Base-by-base conservation (phyloP, 495 filamentous ascomycete genomes). In the Penicillium chermesinum region DNA sequence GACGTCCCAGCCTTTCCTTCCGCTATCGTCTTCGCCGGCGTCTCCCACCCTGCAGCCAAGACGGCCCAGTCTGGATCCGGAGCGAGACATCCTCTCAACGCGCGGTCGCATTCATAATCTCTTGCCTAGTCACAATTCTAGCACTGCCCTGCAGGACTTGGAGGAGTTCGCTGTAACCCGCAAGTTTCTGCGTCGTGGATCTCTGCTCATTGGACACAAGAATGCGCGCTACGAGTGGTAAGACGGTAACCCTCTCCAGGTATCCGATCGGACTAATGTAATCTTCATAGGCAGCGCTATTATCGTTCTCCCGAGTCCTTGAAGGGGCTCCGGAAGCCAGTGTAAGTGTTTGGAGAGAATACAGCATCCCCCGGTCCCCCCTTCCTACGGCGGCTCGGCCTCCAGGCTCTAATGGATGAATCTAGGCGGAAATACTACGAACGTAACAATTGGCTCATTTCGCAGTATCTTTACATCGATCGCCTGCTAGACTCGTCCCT, bases 401-500 rank as follows among this genome's bases (percentile, higher is more conserved):
- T 19, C 14, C 39, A 13, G 30, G n/a, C 35, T 1, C 38, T 42
- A 7, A 22, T 46, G 7, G n/a, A 7, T 0, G 17, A 2, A 33
- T 19, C 12, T 15, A 72, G 69, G 16, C 84, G 89, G 15, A 50
- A 84, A 60, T 95, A 93, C 67, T 91, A 96, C 62, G 83, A 90
- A 63, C 79, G 85, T 5, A 89, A 78, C 56, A 96, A 96, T 62
- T 76, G 75, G 44, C 67, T 96, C 8, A 80, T 96, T 41, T 85
- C 89, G 47, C 86, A 89, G 54, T 96, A 95, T 62, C 75, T 88
- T 39, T 95, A 91, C 58, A 94, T 95, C 53, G 90, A 96, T 64
- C 78, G 85, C n/a, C 69, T 96, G 15, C 77, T 96, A 27, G 89
- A 94, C 64, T 94, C 88, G 10, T 90, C 89, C 6, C 71, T 95